Evolutionary conservation across 116 monocot genomes (phyloP).

Genomic region (Trichopus zeylanicus): DNA sequence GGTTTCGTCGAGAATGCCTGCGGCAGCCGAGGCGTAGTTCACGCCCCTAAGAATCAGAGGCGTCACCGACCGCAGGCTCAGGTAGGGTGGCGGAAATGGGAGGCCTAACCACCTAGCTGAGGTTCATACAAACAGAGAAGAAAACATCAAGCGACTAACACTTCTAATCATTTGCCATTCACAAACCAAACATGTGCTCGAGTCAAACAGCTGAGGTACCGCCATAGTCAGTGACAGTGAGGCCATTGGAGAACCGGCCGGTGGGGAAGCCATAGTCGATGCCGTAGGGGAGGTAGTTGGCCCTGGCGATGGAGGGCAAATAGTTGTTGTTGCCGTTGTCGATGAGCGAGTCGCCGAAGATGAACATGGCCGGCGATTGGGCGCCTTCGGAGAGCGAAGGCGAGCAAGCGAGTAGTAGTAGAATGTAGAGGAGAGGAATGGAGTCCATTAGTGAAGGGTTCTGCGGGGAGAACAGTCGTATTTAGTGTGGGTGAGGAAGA

Average conservation of each 20-base stretch:
- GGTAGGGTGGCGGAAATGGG: constrained; percentile 37
- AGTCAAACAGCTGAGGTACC: constrained; percentile 17
- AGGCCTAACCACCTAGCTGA: constrained; percentile 35
- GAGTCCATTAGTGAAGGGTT: too few species aligned
- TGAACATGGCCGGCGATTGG: constrained; percentile 47
- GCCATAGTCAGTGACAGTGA: constrained; percentile 45
- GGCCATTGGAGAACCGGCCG: constrained; percentile 61
- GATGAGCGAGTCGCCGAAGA: constrained; percentile 60
- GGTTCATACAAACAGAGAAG: neutral
- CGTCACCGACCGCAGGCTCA: constrained; percentile 28
- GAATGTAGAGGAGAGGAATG: too few species aligned
- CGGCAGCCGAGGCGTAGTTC: constrained; percentile 77
- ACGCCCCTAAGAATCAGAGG: constrained; percentile 29
- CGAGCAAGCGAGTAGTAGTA: too few species aligned
- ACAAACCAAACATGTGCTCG: neutral
- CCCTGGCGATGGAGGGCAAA: constrained; percentile 41
- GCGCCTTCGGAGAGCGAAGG: constrained; percentile 1
- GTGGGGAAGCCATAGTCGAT: constrained; percentile 53
- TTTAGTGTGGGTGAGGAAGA: too few species aligned
- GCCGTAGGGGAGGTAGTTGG: constrained; percentile 56
- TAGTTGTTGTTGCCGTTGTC: constrained; percentile 74
- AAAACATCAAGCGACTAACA: too few species aligned
- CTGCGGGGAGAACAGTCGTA: too few species aligned
- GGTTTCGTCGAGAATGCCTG: constrained; percentile 70
- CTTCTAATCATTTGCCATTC: too few species aligned